Evolutionary conservation across 192 early-diverging fungal genomes (phyloP).

Genomic region (Rhizophagus prolifer): DNA sequence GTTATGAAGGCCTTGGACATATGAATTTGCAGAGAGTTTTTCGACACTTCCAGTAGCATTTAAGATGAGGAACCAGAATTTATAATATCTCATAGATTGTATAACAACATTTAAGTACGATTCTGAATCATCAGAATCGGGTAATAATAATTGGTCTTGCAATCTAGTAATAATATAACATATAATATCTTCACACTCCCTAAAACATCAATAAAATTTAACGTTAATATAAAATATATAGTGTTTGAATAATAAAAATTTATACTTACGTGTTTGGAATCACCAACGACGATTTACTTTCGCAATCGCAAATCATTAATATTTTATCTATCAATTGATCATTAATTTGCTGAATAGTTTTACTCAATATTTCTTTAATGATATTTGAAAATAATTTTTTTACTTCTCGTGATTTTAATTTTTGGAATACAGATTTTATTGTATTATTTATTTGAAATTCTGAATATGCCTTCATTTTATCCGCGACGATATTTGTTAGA

Average conservation of each 20-base stretch:
- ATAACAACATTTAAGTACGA: too few relatives aligned
- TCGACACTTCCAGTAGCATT: too few relatives aligned
- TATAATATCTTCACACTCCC: neutral
- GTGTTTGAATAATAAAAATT: too few relatives aligned
- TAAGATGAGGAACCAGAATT: too few relatives aligned
- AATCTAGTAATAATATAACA: neutral
- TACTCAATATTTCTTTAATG: neutral
- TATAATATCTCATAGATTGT: too few relatives aligned
- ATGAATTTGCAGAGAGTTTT: too few relatives aligned
- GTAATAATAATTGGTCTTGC: neutral
- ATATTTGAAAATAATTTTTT: neutral
- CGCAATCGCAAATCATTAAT: neutral
- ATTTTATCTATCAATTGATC: neutral
- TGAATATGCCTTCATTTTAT: too few relatives aligned
- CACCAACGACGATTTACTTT: neutral
- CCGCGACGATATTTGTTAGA: too few relatives aligned
- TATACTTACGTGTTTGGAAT: neutral
- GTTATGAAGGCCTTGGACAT: too few relatives aligned
- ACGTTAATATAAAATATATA: too few relatives aligned
- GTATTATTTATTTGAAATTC: neutral
- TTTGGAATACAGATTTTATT: neutral
- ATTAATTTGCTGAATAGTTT: neutral
- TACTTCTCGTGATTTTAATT: neutral
- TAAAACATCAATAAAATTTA: too few relatives aligned
- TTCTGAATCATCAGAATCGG: neutral